Evolutionary conservation across 129 eudicot species (phyloP).

Genomic region (Sambucus nigra): DNA sequence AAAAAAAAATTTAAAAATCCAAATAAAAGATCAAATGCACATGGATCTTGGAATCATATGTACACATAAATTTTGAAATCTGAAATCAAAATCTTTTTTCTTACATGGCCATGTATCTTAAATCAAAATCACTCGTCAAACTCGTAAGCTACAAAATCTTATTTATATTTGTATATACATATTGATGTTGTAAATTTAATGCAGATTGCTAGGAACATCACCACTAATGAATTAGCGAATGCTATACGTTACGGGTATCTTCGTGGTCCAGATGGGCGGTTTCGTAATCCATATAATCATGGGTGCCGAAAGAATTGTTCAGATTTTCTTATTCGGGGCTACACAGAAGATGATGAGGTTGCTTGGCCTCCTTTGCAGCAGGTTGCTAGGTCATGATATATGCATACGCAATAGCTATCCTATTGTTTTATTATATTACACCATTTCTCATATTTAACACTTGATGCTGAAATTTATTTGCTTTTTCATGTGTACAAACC

Average conservation of each 20-base stretch:
- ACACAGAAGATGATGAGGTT: slow-evolving; percentile 65
- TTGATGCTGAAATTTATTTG: too few species aligned
- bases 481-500: neutral
- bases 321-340: slow-evolving; percentile 69
- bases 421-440: neutral
- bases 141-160: too few species aligned
- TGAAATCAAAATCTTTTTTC: too few species aligned
- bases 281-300: slow-evolving; percentile 80
- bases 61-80: too few species aligned
- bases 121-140: too few species aligned
- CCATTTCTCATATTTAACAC: neutral
- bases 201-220: slow-evolving; percentile 86
- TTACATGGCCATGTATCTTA: too few species aligned
- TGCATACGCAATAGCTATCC: neutral
- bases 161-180: too few species aligned
- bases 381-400: slow-evolving; percentile 23
- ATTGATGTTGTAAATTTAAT: too few species aligned
- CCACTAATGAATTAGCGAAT: slow-evolving; percentile 77
- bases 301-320: slow-evolving; percentile 77
- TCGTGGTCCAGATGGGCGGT: slow-evolving; percentile 72
- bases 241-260: slow-evolving; percentile 69
- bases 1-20: too few species aligned
- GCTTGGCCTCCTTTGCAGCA: slow-evolving; percentile 61
- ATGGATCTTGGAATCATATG: too few species aligned
- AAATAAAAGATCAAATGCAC: too few species aligned